phyloP scores from a whole-genome alignment of 1,139 yeast genomes.

The Suhomyces kunorum region DNA sequence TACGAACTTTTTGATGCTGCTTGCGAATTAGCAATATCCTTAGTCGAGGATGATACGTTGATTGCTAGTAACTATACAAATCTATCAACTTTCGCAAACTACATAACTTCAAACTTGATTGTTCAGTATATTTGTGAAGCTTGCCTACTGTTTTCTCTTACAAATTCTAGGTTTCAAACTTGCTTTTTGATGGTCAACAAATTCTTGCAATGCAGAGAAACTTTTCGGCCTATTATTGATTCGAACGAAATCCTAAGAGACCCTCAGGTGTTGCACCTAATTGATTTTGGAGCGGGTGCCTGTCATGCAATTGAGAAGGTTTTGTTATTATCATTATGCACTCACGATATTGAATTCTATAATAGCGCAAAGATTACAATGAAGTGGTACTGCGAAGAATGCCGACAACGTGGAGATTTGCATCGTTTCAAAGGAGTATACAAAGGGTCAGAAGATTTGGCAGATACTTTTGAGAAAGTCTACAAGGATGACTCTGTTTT shows the following conservation, averaged over 20 bases:
- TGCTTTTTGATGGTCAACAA: constrained; percentile 40
- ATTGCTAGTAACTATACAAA: constrained; percentile 24
- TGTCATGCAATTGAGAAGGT: constrained; percentile 44
- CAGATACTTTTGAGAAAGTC: constrained; percentile 51
- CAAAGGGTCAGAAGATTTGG: constrained; percentile 21
- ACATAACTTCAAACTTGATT: constrained; percentile 34
- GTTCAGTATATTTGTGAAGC: constrained; percentile 41
- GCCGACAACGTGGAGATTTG: constrained; percentile 8
- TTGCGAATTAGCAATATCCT: constrained; percentile 34
- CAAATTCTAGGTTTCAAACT: constrained; percentile 42
- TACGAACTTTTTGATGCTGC: constrained; percentile 38
- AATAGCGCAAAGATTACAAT: constrained; percentile 52
- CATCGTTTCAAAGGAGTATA: constrained; percentile 6
- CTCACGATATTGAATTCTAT: constrained; percentile 60
- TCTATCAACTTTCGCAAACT: constrained; percentile 31
- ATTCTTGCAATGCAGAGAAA: constrained; percentile 30
- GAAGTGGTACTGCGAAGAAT: constrained; percentile 47
- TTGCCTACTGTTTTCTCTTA: constrained; percentile 35
- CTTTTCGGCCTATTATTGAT: constrained; percentile 23
- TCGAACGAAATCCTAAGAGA: constrained; percentile 27
- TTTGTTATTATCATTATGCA: constrained; percentile 51
- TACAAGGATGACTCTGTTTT: constrained; percentile 61
- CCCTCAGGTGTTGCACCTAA: constrained; percentile 22
- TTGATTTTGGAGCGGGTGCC: constrained; percentile 24
- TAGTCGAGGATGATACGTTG: constrained; percentile 26